A percentile compares a stretch with the other conserved stretches of the same genome.
phyloP scores from a whole-genome alignment of 805 yeast genomes.

The Myxozyma geophila region DNA sequence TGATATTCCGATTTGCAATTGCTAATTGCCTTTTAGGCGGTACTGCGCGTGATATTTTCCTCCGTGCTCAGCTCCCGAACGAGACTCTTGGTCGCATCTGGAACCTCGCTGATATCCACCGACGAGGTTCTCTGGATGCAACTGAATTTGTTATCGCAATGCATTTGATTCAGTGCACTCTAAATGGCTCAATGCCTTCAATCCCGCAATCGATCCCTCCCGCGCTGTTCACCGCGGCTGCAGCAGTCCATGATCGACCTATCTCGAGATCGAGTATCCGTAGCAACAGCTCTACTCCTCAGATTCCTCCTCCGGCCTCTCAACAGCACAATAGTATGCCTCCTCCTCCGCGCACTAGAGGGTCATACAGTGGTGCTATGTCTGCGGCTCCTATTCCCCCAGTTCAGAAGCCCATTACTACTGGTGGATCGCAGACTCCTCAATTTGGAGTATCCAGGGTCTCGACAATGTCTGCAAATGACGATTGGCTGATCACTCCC shows the following conservation, averaged over 20 bases:
- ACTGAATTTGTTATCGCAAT: conserved; percentile 88
- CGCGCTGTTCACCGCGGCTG: conserved; percentile 45
- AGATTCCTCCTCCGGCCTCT: conserved; percentile 29
- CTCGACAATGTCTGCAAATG: conserved; percentile 41
- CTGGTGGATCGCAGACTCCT: conserved; percentile 15
- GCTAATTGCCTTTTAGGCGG: conserved; percentile 43
- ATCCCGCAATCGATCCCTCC: conserved; percentile 58
- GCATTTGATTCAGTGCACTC: conserved; percentile 86
- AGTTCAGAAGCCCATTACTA: conserved; percentile 17
- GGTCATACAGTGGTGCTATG: conserved; percentile 20
- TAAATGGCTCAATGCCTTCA: conserved; percentile 65
- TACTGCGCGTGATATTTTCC: conserved; percentile 72
- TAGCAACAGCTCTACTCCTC: conserved; percentile 16
- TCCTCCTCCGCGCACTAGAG: conserved; percentile 31
- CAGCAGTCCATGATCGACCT: conserved; percentile 36
- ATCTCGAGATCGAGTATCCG: conserved; percentile 23
- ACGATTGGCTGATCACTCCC: conserved; percentile 70
- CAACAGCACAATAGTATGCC: conserved; percentile 32
- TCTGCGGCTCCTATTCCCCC: conserved; percentile 29
- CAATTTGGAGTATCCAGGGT: conserved; percentile 11
- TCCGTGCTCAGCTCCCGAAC: conserved; percentile 85
- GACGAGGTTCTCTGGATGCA: conserved; percentile 71
- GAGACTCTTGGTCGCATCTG: conserved; percentile 82
- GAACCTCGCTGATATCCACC: conserved; percentile 80
- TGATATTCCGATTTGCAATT: conserved; percentile 50